Evolutionary conservation across 2,329 filamentous ascomycete genomes (phyloP).

Genomic region (Lachnellula hyalina): DNA sequence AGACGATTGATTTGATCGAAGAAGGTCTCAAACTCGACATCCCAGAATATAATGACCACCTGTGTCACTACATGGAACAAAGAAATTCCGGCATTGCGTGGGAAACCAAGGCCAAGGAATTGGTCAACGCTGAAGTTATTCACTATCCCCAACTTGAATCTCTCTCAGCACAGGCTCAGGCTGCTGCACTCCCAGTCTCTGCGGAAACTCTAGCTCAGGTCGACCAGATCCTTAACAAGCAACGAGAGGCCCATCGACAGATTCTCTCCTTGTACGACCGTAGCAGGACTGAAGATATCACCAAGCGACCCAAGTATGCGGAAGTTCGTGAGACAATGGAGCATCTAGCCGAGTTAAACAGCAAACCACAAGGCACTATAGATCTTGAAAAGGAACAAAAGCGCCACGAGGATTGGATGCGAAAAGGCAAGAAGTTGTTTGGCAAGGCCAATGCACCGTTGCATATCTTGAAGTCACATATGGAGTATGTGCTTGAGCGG

Average conservation of each 20-base stretch:
- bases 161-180: slow-evolving; percentile 73
- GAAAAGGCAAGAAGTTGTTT: slow-evolving; percentile 94
- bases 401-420: slow-evolving; percentile 98
- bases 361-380: slow-evolving; percentile 83
- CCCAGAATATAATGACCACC: slow-evolving; percentile 71
- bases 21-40: slow-evolving; percentile 75
- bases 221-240: slow-evolving; percentile 90
- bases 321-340: slow-evolving; percentile 91
- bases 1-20: slow-evolving; percentile 73
- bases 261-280: slow-evolving; percentile 77
- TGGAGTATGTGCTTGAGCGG: slow-evolving; percentile 86
- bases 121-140: slow-evolving; percentile 85
- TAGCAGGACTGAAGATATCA: slow-evolving; percentile 68
- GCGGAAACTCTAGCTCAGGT: slow-evolving; percentile 74
- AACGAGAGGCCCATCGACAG: slow-evolving; percentile 86
- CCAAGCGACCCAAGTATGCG: slow-evolving; percentile 75
- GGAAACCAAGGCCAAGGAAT: slow-evolving; percentile 88
- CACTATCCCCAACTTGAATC: slow-evolving; percentile 95
- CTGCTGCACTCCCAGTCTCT: slow-evolving; percentile 69
- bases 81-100: slow-evolving; percentile 73
- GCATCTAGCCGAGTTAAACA: slow-evolving; percentile 81
- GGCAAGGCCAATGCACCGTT: slow-evolving; percentile 96
- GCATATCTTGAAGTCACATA: slow-evolving; percentile 90
- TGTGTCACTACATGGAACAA: slow-evolving; percentile 71
- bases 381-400: slow-evolving; percentile 94